phyloP scores from a whole-genome alignment of 2,329 filamentous ascomycete genomes.

The Lizonia empirigonia region DNA sequence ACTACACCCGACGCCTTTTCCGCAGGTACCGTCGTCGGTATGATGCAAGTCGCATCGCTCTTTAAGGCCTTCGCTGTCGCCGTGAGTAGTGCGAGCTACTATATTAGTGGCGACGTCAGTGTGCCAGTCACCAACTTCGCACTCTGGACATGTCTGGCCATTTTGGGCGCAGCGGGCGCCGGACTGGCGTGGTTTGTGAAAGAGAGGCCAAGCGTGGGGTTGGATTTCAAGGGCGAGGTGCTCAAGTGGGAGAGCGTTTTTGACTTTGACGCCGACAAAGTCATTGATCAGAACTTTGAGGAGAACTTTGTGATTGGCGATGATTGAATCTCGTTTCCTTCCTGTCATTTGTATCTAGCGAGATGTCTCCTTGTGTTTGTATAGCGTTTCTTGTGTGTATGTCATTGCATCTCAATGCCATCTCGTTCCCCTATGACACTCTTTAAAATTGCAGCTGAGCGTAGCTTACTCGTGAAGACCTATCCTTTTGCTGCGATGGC shows the following conservation, averaged over 20 bases:
- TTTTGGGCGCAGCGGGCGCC: slow-evolving; percentile 51
- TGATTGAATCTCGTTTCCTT: neutral
- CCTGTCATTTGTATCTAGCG: slow-evolving; percentile 7
- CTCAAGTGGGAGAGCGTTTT: slow-evolving; percentile 56
- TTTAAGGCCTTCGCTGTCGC: slow-evolving; percentile 56
- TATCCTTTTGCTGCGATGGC: neutral
- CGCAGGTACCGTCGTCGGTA: slow-evolving; percentile 55
- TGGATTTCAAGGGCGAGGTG: slow-evolving; percentile 51
- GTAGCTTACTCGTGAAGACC: neutral
- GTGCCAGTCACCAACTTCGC: slow-evolving; percentile 53
- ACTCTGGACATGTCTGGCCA: slow-evolving; percentile 52
- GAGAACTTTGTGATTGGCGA: slow-evolving; percentile 9
- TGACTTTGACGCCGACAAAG: slow-evolving; percentile 48
- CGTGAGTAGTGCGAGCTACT: slow-evolving; percentile 53
- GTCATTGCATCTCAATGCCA: slow-evolving; percentile 6
- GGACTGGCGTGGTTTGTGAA: slow-evolving; percentile 53
- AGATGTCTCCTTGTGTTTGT: neutral
- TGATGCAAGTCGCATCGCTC: slow-evolving; percentile 54
- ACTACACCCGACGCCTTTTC: slow-evolving; percentile 55
- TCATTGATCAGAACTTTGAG: slow-evolving; percentile 16
- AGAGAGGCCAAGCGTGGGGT: slow-evolving; percentile 52
- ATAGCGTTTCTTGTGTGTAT: slow-evolving; percentile 10
- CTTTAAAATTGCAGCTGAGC: neutral
- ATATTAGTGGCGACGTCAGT: slow-evolving; percentile 52
- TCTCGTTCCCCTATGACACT: neutral